Conservation (phyloP, 2,329 filamentous ascomycete species). For the Magnaporthiopsis poae region DNA sequence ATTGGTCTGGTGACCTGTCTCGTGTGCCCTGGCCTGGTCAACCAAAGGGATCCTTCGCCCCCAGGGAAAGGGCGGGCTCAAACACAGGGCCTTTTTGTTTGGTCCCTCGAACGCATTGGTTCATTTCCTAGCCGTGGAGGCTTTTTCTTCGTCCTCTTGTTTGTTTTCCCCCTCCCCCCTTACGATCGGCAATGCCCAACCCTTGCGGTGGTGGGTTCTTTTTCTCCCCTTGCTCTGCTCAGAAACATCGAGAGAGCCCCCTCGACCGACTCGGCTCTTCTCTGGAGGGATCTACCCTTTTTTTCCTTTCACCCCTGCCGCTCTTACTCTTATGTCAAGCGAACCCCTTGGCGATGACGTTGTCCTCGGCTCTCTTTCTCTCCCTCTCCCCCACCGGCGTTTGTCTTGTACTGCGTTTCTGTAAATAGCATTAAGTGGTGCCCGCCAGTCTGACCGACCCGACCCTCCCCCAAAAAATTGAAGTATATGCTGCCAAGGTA, state of each 20-base stretch:
- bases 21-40: too few species aligned
- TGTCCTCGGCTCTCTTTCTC: not conserved
- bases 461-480: too few species aligned
- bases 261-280: not conserved
- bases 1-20: too few species aligned
- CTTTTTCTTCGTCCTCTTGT: not conserved
- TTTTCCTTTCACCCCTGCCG: too few species aligned
- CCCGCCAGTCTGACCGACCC: too few species aligned
- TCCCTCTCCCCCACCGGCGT: not conserved
- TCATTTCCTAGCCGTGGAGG: not conserved
- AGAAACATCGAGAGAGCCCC: not conserved
- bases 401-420: not conserved
- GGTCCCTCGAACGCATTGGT: not conserved
- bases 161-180: too few species aligned
- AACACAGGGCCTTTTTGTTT: not conserved
- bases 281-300: not conserved
- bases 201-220: not conserved
- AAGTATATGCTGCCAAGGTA: not conserved
- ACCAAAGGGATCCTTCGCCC: too few species aligned
- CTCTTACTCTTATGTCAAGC: not conserved
- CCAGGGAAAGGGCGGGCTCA: not conserved
- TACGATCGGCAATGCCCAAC: not conserved
- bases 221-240: not conserved
- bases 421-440: not conserved
- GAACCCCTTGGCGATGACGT: constrained; percentile 1